Evolutionary conservation across 352 stramenopile species (phyloP).

Genomic region (Globisporangium lucens): DNA sequence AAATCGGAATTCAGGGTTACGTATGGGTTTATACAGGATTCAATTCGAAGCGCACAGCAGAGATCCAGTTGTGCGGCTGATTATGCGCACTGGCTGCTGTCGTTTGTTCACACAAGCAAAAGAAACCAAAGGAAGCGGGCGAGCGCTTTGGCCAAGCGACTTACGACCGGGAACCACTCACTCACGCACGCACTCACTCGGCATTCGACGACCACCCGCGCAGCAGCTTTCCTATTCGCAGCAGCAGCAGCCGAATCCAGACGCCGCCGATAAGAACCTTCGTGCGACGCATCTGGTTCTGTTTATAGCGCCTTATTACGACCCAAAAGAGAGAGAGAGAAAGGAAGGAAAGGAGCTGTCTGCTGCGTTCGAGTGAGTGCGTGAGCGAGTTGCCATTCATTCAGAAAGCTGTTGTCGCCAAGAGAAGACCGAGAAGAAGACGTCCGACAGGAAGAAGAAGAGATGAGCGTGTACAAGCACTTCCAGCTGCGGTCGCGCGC

Average conservation of each 20-base stretch:
- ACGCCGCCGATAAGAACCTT: no score
- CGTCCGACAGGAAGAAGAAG: neutral
- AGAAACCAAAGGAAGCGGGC: neutral
- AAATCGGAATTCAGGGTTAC: neutral
- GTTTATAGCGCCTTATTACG: no score
- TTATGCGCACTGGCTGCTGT: neutral
- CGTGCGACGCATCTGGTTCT: no score
- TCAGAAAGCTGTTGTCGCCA: neutral
- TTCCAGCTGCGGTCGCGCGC: slow-evolving; percentile 51
- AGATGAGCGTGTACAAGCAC: slow-evolving; percentile 22
- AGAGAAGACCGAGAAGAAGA: neutral
- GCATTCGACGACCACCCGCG: no score
- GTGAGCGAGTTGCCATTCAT: neutral
- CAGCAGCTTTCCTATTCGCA: no score
- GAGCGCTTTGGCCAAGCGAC: neutral
- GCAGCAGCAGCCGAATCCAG: no score
- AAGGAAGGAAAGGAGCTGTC: no score
- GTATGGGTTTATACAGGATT: no score
- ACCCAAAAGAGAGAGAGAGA: no score
- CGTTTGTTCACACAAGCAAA: neutral
- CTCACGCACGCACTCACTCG: no score
- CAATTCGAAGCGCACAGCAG: neutral
- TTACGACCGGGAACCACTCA: no score
- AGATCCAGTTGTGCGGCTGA: slow-evolving; percentile 2
- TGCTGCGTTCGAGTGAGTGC: neutral